Conservation (phyloP, 2,329 filamentous ascomycete genomes). For the Phaeosphaeria sp. region DNA sequence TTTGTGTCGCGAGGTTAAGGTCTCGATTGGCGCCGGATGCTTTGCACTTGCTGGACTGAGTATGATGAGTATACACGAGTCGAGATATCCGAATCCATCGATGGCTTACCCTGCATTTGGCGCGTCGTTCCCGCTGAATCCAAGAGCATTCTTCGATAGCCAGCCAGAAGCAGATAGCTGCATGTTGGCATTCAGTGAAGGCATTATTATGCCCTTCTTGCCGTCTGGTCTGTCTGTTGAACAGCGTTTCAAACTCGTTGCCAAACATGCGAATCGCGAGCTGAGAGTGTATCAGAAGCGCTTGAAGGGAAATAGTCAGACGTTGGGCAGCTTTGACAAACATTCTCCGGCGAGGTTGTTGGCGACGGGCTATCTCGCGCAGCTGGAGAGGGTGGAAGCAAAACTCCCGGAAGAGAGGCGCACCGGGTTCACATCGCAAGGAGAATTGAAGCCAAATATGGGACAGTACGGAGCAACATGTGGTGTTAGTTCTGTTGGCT, state of each 20-base stretch:
- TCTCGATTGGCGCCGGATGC: conserved; percentile 53
- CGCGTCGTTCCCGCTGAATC: conserved; percentile 56
- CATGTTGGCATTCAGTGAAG: conserved; percentile 57
- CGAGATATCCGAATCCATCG: conserved; percentile 33
- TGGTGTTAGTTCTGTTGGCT: conserved; percentile 53
- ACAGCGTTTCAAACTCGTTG: conserved; percentile 48
- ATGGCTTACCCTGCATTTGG: conserved; percentile 47
- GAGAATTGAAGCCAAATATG: conserved; percentile 38
- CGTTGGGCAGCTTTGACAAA: conserved; percentile 34
- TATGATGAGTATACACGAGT: conserved; percentile 55
- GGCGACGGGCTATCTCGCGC: conserved; percentile 52
- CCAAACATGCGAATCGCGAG: conserved; percentile 51
- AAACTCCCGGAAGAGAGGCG: conserved; percentile 42
- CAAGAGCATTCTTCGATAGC: conserved; percentile 51
- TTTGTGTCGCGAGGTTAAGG: conserved; percentile 47
- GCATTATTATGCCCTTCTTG: conserved; percentile 54
- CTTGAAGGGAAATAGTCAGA: conserved; percentile 15
- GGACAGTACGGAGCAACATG: conserved; percentile 50
- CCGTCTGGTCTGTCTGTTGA: conserved; percentile 44
- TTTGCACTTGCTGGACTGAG: conserved; percentile 55
- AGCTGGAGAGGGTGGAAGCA: conserved; percentile 47
- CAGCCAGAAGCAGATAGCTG: conserved; percentile 50
- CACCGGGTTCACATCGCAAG: conserved; percentile 46
- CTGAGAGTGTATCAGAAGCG: conserved; percentile 55
- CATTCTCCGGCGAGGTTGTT: conserved; percentile 50